Evolutionary conservation across 208 protist genomes (phyloP), one percentile per base, ranked within the genome.

Genomic region (Acanthamoeba castellanii): DNA sequence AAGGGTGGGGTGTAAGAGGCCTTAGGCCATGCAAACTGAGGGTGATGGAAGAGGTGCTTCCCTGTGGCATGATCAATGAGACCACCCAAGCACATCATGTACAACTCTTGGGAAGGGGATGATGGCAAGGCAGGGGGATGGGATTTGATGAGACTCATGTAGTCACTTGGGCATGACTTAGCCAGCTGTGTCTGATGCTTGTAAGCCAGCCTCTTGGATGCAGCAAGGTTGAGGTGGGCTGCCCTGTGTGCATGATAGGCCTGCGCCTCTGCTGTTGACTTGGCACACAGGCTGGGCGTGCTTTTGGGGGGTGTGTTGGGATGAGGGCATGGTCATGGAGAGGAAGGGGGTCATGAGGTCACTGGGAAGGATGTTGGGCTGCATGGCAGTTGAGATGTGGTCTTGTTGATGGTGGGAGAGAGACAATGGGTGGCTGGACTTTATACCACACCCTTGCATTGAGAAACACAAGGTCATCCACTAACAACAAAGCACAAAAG

Each of bases 81-180:
- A 6, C 70, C 30, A 78, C 70, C 70, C 20, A 78, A 27, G 32
- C 13, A 18, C 11, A 78, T n/a, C n/a, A n/a, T n/a, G n/a, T n/a
- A n/a, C n/a, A 42, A 42, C 25, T n/a, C 74, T 82, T 82, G 74
- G 74, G 74, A 2, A 50, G 20, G 20, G 74, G 74, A 82, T 82
- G 20, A 27, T 82, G 74, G 18, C 18, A 42, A 18, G 74, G 74
- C 20, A 82, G 30, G 37, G 74, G 42, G 27, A 82, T 20, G 4
- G 74, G 74, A 7, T 82, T 82, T 8, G 74, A 82, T 82, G 22
- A 82, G 5, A 82, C 74, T 82, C 74, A 82, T 47, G 32, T 42
- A 82, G 0, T 82, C 1, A 16, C 20, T 27, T 3, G 74, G 37
- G 7, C 20, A 50, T 5, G 74, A 50, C 5, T 9, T 50, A 11